phyloP scores from a whole-genome alignment of 2,329 filamentous ascomycete genomes.

The Colletotrichum viniferum region DNA sequence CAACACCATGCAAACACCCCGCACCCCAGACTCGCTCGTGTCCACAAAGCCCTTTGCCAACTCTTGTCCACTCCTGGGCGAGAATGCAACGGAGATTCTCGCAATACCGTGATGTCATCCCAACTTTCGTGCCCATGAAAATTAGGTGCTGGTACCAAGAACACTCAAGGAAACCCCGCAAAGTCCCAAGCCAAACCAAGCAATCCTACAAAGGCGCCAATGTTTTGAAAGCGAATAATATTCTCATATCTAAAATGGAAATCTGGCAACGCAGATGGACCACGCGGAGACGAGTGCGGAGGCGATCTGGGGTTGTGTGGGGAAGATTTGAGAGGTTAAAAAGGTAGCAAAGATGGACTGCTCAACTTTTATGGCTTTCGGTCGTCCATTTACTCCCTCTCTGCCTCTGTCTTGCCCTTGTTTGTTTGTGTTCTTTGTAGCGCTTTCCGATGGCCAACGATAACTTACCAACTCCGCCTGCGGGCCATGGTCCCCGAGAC shows the following conservation, averaged over 20 bases:
- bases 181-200: not conserved
- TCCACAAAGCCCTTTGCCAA: constrained; percentile 7
- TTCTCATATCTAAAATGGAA: not conserved
- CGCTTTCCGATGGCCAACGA: not conserved
- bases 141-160: not conserved
- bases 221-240: not conserved
- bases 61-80: constrained; percentile 1
- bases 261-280: not conserved
- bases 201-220: not conserved
- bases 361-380: not conserved
- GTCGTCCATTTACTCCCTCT: not conserved
- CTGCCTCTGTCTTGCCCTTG: not conserved
- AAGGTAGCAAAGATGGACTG: not conserved
- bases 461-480: not conserved
- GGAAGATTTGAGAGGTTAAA: not conserved
- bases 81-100: not conserved
- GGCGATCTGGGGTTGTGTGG: not conserved
- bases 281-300: not conserved
- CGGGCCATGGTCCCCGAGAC: not conserved
- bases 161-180: not conserved
- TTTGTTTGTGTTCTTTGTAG: not conserved
- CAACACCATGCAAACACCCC: not conserved
- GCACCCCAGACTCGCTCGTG: not conserved
- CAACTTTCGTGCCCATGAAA: not conserved
- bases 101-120: not conserved